A percentile compares a stretch with the other conserved stretches of the same genome.
phyloP scores from a whole-genome alignment of 2,329 filamentous ascomycete species.

The Diaporthe capsici region DNA sequence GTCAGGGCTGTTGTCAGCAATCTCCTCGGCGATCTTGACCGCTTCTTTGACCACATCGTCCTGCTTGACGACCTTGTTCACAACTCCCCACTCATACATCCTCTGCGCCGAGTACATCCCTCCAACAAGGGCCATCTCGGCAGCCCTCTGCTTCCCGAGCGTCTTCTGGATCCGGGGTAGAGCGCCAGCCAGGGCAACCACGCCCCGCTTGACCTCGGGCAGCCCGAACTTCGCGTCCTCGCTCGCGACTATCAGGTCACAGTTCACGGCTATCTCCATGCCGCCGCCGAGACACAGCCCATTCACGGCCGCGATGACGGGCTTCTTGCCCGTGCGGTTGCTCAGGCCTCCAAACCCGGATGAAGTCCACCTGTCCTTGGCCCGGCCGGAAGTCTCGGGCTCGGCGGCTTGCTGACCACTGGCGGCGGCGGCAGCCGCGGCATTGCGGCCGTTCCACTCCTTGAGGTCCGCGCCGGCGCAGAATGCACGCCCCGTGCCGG shows the following conservation, averaged over 20 bases:
- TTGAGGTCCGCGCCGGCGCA: conserved; percentile 78
- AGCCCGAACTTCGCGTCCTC: conserved; percentile 73
- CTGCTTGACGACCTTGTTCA: conserved; percentile 74
- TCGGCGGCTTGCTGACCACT: conserved; percentile 26
- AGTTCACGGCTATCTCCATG: conserved; percentile 82
- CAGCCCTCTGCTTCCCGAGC: conserved; percentile 77
- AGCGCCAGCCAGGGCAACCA: conserved; percentile 79
- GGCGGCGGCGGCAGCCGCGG: conserved; percentile 29
- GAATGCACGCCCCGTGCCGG: conserved; percentile 74
- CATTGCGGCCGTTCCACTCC: conserved; percentile 69
- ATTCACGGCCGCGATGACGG: conserved; percentile 82
- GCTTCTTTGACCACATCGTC: conserved; percentile 67
- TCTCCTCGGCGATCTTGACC: conserved; percentile 70
- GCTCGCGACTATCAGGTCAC: conserved; percentile 78
- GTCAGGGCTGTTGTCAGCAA: conserved; percentile 80
- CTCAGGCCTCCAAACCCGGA: conserved; percentile 77
- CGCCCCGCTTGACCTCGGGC: conserved; percentile 79
- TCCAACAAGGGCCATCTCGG: conserved; percentile 79
- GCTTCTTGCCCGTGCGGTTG: conserved; percentile 78
- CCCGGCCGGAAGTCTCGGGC: conserved; percentile 49
- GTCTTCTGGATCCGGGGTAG: conserved; percentile 76
- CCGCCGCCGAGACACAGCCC: conserved; percentile 82
- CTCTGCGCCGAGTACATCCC: conserved; percentile 70
- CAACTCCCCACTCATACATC: conserved; percentile 75
- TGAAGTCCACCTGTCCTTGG: conserved; percentile 4